Base-by-base conservation (phyloP, 768 basidiomycete species). In the Agaricus blazei region DNA sequence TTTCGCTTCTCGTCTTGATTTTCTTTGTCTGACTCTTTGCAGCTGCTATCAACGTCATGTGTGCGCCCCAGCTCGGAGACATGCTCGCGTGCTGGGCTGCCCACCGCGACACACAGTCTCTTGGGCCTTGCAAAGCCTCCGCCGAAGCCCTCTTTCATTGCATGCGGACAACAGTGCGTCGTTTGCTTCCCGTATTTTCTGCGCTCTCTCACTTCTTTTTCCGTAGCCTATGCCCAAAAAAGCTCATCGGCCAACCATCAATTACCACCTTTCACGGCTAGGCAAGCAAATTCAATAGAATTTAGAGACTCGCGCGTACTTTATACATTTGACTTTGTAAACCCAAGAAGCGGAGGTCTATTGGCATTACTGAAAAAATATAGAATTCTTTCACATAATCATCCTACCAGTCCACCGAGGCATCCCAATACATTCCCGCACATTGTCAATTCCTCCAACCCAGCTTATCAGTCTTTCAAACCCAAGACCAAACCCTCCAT, bases 401-500 rank as follows among this genome's bases (percentile, higher is more conserved):
- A 90, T 87, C 65, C 84, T 77, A 34, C 88, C 90, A 12, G 85
- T 78, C 91, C 92, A 94, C 57, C 96, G 74, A 1, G 95, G 95
- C 78, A 97, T 92, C 4, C 92, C 83, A 41, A 95, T 83, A 63
- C 92, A 92, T 67, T 99, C 97, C 57, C 90, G 76, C n/a, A 98
- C 81, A 69, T 96, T 98, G 57, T 88, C 87, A 44, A 91, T 76
- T 0, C 93, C 94, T 19, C 87, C 84, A 9, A 97, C 70, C 89
- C 91, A 96, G 43, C 84, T 82, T 15, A 98, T 76, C 19, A 97
- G 74, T 58, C 97, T 75, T 69, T 99, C 97, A 64, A 96, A 97
- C 1, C 97, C 97, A 75, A 98, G 77, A 4, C 97, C 97, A 70
- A 93, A 98, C 14, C 97, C 97, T 14, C 90, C 94, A 69, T 98